These are phyloP conservation scores for Colletotrichum sp. DNA, from an alignment of 2,329 filamentous ascomycete genomes.

Conservation along the genomic window DNA sequence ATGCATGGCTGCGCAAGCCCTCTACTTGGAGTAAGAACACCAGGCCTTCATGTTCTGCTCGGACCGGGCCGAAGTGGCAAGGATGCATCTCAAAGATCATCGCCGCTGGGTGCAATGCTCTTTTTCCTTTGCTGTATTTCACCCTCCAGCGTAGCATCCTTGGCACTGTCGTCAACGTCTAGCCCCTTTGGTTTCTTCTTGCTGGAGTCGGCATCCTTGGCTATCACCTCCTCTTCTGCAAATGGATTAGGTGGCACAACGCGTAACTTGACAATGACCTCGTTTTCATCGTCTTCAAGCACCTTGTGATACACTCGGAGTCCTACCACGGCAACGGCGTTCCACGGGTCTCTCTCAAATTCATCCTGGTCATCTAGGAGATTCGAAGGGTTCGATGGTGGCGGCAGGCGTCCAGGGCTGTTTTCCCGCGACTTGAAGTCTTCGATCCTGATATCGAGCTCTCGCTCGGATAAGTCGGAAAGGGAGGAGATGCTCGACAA, in stretches of 20 bases:
- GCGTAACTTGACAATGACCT: constrained; percentile 41
- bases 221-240: constrained; percentile 21
- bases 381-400: constrained; percentile 2
- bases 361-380: constrained; percentile 55
- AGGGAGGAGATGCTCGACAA: constrained; percentile 36
- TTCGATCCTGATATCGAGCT: constrained; percentile 33
- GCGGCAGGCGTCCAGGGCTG: constrained; percentile 15
- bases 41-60: not conserved
- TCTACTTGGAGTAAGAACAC: not conserved
- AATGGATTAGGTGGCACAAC: constrained; percentile 45
- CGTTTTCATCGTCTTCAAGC: constrained; percentile 31
- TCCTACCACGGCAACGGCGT: constrained; percentile 58
- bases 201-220: constrained; percentile 17
- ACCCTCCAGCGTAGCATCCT: constrained; percentile 46
- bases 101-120: constrained; percentile 31
- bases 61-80: not conserved
- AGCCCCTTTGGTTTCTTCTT: constrained; percentile 36
- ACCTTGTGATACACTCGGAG: constrained; percentile 59
- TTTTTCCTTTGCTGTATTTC: constrained; percentile 36
- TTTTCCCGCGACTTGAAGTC: constrained; percentile 22
- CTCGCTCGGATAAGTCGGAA: constrained; percentile 44
- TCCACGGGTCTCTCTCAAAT: constrained; percentile 59
- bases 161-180: constrained; percentile 52
- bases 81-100: not conserved
- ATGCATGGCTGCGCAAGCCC: not conserved